phyloP scores from a whole-genome alignment of 108 stramenopile species.

The Cyclotella atomus region DNA sequence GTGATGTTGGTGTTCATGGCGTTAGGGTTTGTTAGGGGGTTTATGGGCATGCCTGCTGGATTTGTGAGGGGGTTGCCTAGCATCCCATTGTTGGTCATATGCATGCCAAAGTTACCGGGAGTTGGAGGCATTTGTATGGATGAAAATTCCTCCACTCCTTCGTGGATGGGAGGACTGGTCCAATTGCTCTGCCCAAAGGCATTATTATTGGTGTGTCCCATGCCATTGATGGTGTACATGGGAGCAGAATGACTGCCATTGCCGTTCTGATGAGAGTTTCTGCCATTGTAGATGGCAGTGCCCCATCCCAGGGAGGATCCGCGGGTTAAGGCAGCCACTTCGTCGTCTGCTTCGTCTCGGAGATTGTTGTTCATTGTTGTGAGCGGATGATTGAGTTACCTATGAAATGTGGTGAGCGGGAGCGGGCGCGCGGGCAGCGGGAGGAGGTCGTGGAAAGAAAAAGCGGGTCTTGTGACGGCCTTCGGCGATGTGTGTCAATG shows the following conservation, averaged over 20 bases:
- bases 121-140: background rate
- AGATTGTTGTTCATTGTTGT: background rate
- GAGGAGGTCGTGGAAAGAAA: too few species aligned
- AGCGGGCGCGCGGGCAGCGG: too few species aligned
- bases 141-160: background rate
- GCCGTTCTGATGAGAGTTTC: background rate
- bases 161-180: background rate
- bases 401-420: too few species aligned
- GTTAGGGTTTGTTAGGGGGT: too few species aligned
- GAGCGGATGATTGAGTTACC: background rate
- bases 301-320: background rate
- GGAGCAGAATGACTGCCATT: background rate
- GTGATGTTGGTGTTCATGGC: background rate
- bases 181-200: background rate
- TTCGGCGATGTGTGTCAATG: too few species aligned
- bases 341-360: background rate
- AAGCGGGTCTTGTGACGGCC: too few species aligned
- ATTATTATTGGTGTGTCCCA: background rate
- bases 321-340: background rate
- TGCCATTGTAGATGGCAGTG: background rate
- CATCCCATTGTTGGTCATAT: background rate
- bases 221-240: background rate
- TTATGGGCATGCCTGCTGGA: too few species aligned
- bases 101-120: background rate
- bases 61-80: background rate